phyloP scores from a whole-genome alignment of 139 green algal genomes.

The Chlamydomonas sp. region DNA sequence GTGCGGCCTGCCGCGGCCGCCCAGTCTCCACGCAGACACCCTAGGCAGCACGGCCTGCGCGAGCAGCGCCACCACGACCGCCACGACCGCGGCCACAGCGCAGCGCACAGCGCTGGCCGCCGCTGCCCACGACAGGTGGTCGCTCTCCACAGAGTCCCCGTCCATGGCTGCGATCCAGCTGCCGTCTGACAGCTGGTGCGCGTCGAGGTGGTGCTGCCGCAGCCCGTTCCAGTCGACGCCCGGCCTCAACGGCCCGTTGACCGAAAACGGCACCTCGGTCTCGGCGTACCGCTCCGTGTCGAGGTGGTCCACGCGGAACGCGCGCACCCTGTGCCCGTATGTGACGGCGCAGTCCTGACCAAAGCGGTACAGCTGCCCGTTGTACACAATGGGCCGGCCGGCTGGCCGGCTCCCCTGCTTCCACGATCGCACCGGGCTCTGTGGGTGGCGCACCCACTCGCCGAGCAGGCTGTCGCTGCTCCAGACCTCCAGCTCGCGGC shows the following conservation, averaged over 20 bases:
- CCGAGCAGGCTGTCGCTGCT: conserved; percentile 17
- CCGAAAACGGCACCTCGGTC: conserved; percentile 8
- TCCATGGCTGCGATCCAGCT: conserved; percentile 36
- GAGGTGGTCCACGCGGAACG: conserved; percentile 24
- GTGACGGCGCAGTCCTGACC: conserved; percentile 36
- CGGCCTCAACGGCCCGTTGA: not conserved
- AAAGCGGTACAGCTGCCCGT: conserved; percentile 29
- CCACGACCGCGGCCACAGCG: too few species aligned
- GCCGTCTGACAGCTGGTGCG: conserved; percentile 24
- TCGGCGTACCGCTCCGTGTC: conserved; percentile 22
- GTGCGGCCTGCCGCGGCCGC: too few species aligned
- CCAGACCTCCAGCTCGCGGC: conserved; percentile 23
- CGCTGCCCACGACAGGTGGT: too few species aligned
- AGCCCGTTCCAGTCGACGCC: conserved; percentile 27
- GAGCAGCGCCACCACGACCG: too few species aligned
- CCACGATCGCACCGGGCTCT: conserved; percentile 21
- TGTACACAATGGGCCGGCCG: conserved; percentile 20
- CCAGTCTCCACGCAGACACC: too few species aligned
- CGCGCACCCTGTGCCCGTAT: conserved; percentile 32
- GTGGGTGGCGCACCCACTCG: conserved; percentile 26
- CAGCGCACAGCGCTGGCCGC: too few species aligned
- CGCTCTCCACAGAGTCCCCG: too few species aligned
- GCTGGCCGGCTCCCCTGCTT: conserved; percentile 21
- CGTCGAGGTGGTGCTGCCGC: conserved; percentile 40
- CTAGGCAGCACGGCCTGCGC: too few species aligned